Percentiles rank a stretch among this genome's conserved stretches.
Evolutionary conservation across 2,329 filamentous ascomycete genomes (phyloP).

Genomic region (Phyllosticta ampelicida): DNA sequence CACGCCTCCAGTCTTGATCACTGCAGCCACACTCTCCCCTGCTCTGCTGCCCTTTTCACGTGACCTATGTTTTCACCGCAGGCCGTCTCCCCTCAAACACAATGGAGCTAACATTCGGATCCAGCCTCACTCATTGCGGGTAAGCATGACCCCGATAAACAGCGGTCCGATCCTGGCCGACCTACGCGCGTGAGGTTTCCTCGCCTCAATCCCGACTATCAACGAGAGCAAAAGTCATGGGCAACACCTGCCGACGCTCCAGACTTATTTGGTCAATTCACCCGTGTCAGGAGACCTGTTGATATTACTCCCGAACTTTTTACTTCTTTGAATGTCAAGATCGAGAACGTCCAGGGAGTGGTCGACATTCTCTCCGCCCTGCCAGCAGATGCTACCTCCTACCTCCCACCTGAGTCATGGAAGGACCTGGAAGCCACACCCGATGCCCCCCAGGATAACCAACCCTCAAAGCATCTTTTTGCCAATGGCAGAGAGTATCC

Average conservation of each 20-base stretch:
- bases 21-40: neutral
- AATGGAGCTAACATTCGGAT: neutral
- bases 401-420: slow-evolving; percentile 31
- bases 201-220: slow-evolving; percentile 29
- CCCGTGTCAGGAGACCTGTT: slow-evolving; percentile 29
- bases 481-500: slow-evolving; percentile 41
- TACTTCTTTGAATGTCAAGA: slow-evolving; percentile 32
- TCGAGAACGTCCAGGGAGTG: slow-evolving; percentile 26
- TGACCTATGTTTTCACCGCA: neutral
- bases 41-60: slow-evolving; percentile 3
- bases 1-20: neutral
- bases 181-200: slow-evolving; percentile 45
- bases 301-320: slow-evolving; percentile 32
- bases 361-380: slow-evolving; percentile 29
- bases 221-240: slow-evolving; percentile 22
- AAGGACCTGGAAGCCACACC: slow-evolving; percentile 16
- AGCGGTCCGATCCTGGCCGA: slow-evolving; percentile 37
- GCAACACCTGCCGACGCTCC: slow-evolving; percentile 17
- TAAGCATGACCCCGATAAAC: slow-evolving; percentile 28
- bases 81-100: neutral
- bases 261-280: slow-evolving; percentile 25
- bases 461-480: slow-evolving; percentile 23
- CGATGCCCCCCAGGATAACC: slow-evolving; percentile 19
- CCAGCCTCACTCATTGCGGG: slow-evolving; percentile 28
- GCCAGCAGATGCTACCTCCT: slow-evolving; percentile 24